Evolutionary conservation across 1,139 yeast species (phyloP).

Genomic region (Pichia inconspicua): DNA sequence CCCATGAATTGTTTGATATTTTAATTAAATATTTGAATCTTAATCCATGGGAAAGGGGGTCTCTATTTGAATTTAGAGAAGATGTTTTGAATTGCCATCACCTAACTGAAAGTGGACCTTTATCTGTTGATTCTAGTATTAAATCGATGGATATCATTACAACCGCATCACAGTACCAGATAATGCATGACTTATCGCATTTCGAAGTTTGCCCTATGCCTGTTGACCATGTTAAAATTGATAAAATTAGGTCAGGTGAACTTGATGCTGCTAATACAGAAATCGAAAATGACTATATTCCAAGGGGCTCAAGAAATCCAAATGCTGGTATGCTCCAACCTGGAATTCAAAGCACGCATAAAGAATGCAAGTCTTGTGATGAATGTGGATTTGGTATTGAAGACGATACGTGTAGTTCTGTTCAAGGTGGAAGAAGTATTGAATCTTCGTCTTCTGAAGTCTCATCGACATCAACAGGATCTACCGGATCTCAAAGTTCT

Average conservation of each 20-base stretch:
- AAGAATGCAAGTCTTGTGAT: constrained; percentile 23
- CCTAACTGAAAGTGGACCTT: constrained; percentile 33
- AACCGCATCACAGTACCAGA: constrained; percentile 21
- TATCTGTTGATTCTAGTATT: constrained; percentile 26
- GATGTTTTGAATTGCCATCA: constrained; percentile 35
- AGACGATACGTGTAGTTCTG: constrained; percentile 2
- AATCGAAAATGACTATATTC: constrained; percentile 23
- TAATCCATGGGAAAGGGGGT: constrained; percentile 58
- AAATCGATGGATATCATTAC: constrained; percentile 22
- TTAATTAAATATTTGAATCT: constrained; percentile 46
- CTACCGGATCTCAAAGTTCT: not conserved
- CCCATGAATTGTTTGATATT: constrained; percentile 50
- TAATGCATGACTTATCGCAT: constrained; percentile 6
- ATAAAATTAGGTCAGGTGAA: constrained; percentile 24
- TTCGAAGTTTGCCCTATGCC: constrained; percentile 27
- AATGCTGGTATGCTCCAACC: constrained; percentile 1
- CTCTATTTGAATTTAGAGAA: constrained; percentile 40
- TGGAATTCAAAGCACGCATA: constrained; percentile 1
- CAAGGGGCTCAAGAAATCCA: constrained; percentile 6
- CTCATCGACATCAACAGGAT: constrained; percentile 2
- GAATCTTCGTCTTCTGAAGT: constrained; percentile 4
- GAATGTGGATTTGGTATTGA: constrained; percentile 24
- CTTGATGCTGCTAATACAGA: constrained; percentile 19
- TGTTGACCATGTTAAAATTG: constrained; percentile 28
- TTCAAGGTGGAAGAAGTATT: not conserved